These are phyloP conservation scores for Nannizziopsis arthrosporioides DNA, from an alignment of 2,329 filamentous ascomycete genomes.

Conservation along the genomic window DNA sequence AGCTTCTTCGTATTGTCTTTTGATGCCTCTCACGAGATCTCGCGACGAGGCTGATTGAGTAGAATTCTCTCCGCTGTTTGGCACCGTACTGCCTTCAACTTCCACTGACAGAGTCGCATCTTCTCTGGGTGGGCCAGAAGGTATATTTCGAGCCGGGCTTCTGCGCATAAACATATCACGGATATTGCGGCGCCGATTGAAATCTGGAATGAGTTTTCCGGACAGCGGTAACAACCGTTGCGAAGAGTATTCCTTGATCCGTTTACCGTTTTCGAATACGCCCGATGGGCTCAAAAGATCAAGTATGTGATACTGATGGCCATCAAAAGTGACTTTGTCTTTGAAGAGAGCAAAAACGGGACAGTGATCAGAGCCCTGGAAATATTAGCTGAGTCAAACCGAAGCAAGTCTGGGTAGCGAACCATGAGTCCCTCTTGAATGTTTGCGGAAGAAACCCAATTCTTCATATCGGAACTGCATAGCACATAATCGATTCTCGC, in stretches of 20 bases:
- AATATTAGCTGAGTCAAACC: constrained; percentile 16
- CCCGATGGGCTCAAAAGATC: constrained; percentile 70
- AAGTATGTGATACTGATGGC: constrained; percentile 42
- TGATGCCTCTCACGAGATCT: too few relatives aligned
- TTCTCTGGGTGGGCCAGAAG: neutral
- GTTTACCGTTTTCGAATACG: constrained; percentile 57
- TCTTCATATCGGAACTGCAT: constrained; percentile 64
- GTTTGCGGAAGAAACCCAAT: constrained; percentile 68
- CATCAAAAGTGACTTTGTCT: constrained; percentile 46
- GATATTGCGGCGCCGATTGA: constrained; percentile 71
- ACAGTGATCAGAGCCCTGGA: constrained; percentile 80
- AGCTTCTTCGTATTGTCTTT: neutral
- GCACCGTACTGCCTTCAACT: too few relatives aligned
- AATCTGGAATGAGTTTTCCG: constrained; percentile 75
- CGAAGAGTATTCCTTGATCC: constrained; percentile 56
- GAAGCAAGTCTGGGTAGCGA: constrained; percentile 11
- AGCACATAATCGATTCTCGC: constrained; percentile 89
- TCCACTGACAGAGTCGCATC: neutral
- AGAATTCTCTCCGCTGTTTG: neutral
- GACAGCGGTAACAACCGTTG: constrained; percentile 56
- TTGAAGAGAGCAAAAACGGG: constrained; percentile 72
- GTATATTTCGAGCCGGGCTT: neutral
- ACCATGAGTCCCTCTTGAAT: constrained; percentile 84
- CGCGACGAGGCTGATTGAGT: too few relatives aligned
- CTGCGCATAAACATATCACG: constrained; percentile 67